phyloP scores from a whole-genome alignment of 345 rosid genomes.

The Murraya koenigii region DNA sequence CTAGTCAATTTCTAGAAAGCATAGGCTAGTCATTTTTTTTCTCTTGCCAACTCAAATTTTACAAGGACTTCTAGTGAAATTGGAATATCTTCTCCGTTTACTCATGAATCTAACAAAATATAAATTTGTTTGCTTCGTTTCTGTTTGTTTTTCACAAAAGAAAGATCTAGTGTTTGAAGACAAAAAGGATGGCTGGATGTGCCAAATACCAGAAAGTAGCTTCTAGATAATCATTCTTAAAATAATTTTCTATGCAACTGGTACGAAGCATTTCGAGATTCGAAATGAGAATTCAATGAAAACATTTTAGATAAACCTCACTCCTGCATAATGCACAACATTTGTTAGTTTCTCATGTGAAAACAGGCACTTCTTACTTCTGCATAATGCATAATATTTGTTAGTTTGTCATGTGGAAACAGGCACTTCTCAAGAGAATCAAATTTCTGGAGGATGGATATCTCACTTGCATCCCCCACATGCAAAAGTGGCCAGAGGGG shows the following conservation, averaged over 20 bases:
- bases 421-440: conserved; percentile 37
- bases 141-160: neutral
- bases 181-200: neutral
- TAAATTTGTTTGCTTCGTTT: neutral
- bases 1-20: neutral
- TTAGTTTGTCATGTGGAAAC: conserved; percentile 21
- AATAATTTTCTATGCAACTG: neutral
- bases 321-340: too few species aligned
- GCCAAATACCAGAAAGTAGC: neutral
- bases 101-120: neutral
- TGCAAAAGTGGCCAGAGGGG: conserved; percentile 51
- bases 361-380: too few species aligned
- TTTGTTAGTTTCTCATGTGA: too few species aligned
- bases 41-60: too few species aligned
- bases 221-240: neutral
- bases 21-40: neutral
- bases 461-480: conserved; percentile 54
- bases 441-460: conserved; percentile 44
- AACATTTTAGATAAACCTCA: neutral
- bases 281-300: neutral
- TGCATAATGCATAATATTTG: too few species aligned
- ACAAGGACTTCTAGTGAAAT: too few species aligned
- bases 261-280: neutral
- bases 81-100: neutral
- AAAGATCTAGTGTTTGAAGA: neutral